Conservation (phyloP, 352 stramenopile genomes). For the Globisporangium uncinulatum region DNA sequence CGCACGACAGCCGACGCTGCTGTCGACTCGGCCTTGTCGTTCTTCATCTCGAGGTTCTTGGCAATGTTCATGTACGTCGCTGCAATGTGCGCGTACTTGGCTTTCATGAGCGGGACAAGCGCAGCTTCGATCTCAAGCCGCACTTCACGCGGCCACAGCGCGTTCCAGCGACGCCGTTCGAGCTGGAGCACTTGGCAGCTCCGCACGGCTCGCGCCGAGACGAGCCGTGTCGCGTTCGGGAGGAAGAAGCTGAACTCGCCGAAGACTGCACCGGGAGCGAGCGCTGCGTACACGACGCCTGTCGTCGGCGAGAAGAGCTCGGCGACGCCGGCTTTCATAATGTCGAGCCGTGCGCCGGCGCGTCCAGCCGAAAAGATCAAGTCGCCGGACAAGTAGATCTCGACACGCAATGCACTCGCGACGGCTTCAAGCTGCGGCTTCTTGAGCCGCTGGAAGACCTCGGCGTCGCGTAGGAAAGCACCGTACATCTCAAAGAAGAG, state of each 20-base stretch:
- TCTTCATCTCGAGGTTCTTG: constrained; percentile 64
- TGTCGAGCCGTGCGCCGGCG: constrained; percentile 31
- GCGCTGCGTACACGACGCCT: constrained; percentile 29
- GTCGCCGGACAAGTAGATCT: constrained; percentile 63
- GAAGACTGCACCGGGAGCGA: constrained; percentile 33
- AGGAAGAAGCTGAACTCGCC: constrained; percentile 67
- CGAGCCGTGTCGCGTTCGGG: constrained; percentile 32
- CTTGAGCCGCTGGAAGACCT: constrained; percentile 32
- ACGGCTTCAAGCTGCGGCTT: constrained; percentile 45
- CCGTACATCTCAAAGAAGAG: constrained; percentile 59
- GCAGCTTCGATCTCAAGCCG: constrained; percentile 33
- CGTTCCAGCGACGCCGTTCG: constrained; percentile 37
- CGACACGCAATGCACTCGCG: constrained; percentile 35
- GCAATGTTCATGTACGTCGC: constrained; percentile 46
- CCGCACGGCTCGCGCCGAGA: constrained; percentile 36
- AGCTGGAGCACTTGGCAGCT: constrained; percentile 64
- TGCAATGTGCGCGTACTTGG: constrained; percentile 28
- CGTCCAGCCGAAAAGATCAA: constrained; percentile 49
- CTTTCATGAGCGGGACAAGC: constrained; percentile 28
- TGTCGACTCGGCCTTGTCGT: constrained; percentile 23
- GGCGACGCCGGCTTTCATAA: constrained; percentile 43
- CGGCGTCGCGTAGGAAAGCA: constrained; percentile 20
- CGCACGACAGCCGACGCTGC: background rate
- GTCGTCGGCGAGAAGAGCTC: constrained; percentile 38
- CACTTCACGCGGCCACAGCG: constrained; percentile 35